Base-by-base conservation (phyloP, 345 rosid genomes). In the Populus ilicifolia region DNA sequence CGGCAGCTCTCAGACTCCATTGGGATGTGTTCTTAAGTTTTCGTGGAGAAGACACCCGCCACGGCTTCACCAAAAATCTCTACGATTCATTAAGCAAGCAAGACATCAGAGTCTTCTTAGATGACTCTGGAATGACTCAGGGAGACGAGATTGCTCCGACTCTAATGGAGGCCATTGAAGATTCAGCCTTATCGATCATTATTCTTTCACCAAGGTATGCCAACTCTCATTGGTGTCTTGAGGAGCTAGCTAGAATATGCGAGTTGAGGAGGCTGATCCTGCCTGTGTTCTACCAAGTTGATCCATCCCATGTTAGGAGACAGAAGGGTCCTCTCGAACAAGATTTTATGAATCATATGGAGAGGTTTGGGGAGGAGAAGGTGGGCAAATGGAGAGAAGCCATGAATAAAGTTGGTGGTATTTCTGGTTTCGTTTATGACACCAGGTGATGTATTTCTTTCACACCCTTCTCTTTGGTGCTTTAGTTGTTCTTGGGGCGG, bases 21-120 rank as follows among this genome's bases (percentile, higher is more conserved):
- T 90, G 75, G 79, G 90, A 90, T 82, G 88, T 87, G 5, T 88
- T 90, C 79, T 79, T 90, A 16, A 90, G 91, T 27, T 90, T 90
- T 80, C 81, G 89, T 25, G 89, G 91, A 21, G 86, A 78, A 70
- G 93, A 90, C 78, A 88, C 89, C 17, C 86, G 93, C 63, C 5
- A 36, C 3, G 76, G 48, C 73, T 39, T 90, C 81, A 81, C 88
- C 5, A 33, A 8, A 56, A 25, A 36, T 5, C 82, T 90, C 80
- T 76, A 82, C 74, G 17, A 14, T 20, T 62, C 69, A 0, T 85
- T 85, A n/a, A 73, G 14, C 4, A 21, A 38, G 29, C 52, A 79
- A 12, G 80, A 78, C 8, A 56, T 86, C 69, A 83, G 89, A 0
- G 88, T 80, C 10, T 88, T 88, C 65, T 79, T 33, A 8, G 89